Evolutionary conservation across 192 early-diverging fungal genomes (phyloP).

Genomic region (Coemansia sp.): DNA sequence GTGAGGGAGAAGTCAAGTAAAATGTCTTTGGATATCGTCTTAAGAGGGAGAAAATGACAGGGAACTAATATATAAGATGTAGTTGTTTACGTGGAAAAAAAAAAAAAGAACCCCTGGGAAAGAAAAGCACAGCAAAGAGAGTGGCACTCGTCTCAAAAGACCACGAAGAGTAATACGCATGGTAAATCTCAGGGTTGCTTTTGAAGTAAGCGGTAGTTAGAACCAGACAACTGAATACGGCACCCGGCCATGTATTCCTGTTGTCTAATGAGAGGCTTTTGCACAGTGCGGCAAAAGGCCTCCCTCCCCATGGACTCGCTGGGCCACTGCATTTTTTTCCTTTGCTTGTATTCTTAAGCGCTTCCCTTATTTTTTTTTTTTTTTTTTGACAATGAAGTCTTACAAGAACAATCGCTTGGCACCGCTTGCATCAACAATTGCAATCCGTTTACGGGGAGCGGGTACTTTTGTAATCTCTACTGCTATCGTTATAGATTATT

Average conservation of each 20-base stretch:
- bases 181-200: neutral
- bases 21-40: too few species aligned
- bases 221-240: neutral
- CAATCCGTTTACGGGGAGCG: conserved; percentile 1
- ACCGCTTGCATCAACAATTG: neutral
- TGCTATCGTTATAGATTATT: neutral
- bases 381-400: neutral
- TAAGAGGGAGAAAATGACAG: too few species aligned
- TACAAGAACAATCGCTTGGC: neutral
- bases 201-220: neutral
- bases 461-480: neutral
- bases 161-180: neutral
- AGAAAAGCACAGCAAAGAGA: neutral
- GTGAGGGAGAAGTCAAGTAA: too few species aligned
- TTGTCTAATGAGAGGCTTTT: neutral
- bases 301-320: neutral
- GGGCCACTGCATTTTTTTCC: neutral
- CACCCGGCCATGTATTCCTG: neutral
- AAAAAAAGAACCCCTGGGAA: neutral
- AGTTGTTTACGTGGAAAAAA: too few species aligned
- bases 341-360: neutral
- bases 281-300: neutral
- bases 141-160: neutral
- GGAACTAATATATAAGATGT: too few species aligned
- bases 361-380: neutral